Conservation (phyloP, 148 eudicot species). For the Arbutus unedo region DNA sequence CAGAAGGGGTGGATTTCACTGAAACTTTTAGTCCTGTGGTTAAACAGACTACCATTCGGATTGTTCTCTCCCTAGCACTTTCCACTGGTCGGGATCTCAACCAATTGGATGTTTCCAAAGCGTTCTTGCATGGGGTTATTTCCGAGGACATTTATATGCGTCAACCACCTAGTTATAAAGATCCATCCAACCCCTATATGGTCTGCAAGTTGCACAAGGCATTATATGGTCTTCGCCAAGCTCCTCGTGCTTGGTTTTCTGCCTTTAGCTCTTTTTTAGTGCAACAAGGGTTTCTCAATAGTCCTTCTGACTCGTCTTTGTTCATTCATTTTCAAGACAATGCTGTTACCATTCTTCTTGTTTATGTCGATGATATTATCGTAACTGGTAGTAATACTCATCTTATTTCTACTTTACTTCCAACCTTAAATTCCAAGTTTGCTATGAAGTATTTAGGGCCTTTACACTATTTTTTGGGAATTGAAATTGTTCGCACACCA, state of each 20-base stretch:
- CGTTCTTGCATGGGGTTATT: not conserved
- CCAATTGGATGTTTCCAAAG: not conserved
- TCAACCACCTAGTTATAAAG: not conserved
- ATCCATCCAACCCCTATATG: not conserved
- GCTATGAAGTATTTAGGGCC: not conserved
- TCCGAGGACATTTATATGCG: not conserved
- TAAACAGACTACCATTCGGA: not conserved
- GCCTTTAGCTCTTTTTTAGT: not conserved
- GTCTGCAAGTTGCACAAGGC: not conserved
- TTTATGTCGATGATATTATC: no score
- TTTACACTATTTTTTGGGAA: not conserved
- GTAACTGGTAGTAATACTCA: no score
- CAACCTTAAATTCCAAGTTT: no score
- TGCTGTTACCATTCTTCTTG: no score
- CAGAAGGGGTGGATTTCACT: no score
- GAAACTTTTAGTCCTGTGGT: no score
- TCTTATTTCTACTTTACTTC: not conserved
- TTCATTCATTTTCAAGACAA: no score
- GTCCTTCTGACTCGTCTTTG: no score
- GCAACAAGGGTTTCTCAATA: no score
- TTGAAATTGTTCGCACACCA: not conserved
- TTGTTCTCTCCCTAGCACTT: not conserved
- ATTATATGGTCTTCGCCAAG: not conserved
- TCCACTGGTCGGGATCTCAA: not conserved
- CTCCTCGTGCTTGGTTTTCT: not conserved